Conservation (phyloP, 1,284 basidiomycete genomes). For the Ganoderma sinense region DNA sequence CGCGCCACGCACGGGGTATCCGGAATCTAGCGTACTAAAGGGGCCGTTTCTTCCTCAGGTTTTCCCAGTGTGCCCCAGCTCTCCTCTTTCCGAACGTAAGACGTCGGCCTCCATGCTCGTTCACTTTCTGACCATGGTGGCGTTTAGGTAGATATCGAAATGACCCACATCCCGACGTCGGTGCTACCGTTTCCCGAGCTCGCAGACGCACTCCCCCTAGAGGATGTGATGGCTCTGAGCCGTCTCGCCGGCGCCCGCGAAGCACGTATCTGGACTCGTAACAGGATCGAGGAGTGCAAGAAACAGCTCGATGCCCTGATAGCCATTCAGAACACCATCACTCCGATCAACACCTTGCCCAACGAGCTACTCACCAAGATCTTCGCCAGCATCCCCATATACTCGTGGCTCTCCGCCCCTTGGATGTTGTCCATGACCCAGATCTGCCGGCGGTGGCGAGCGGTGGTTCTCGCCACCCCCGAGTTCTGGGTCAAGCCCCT, state of each 20-base stretch:
- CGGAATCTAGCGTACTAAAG: too few relatives aligned
- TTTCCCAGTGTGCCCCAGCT: too few relatives aligned
- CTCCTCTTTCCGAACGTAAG: too few relatives aligned
- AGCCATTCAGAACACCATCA: background rate
- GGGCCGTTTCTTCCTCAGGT: too few relatives aligned
- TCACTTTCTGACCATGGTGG: too few relatives aligned
- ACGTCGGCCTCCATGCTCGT: too few relatives aligned
- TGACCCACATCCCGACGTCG: too few relatives aligned
- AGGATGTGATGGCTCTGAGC: background rate
- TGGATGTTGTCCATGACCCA: background rate
- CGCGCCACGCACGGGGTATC: too few relatives aligned
- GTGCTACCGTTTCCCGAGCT: background rate
- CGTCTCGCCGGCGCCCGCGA: background rate
- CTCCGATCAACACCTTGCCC: constrained; percentile 1
- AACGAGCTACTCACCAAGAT: constrained; percentile 4
- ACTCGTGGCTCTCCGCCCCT: background rate
- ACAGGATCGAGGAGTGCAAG: background rate
- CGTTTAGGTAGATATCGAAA: too few relatives aligned
- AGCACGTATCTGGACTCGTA: background rate
- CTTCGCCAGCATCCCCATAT: background rate
- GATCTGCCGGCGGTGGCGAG: constrained; percentile 5
- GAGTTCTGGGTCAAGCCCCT: background rate
- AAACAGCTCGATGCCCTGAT: background rate
- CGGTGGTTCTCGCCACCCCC: background rate
- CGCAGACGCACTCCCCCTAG: background rate